A percentile compares a stretch with the other conserved stretches of the same genome.
These are phyloP conservation scores for Metschnikowia sp. DNA, from an alignment of 805 yeast species.

Conservation along the genomic window DNA sequence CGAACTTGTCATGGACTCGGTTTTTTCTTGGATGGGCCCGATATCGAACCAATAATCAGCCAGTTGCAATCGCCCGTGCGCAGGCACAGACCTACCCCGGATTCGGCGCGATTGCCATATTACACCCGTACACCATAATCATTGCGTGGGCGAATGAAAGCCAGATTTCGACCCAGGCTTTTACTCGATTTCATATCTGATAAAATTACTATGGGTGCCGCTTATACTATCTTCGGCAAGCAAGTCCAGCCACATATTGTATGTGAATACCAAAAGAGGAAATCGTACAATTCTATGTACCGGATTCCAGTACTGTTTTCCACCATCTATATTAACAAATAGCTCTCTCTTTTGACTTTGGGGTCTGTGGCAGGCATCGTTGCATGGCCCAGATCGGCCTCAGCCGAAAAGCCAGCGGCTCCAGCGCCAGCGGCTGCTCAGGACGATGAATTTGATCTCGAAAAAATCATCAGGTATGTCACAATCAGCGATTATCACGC, in stretches of 20 bases:
- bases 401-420: slow-evolving; percentile 17
- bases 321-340: slow-evolving; percentile 10
- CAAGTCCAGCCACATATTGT: slow-evolving; percentile 46
- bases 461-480: slow-evolving; percentile 42
- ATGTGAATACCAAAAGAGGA: slow-evolving; percentile 19
- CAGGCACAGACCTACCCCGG: slow-evolving; percentile 2
- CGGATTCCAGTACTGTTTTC: neutral
- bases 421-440: slow-evolving; percentile 23
- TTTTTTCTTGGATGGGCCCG: no score
- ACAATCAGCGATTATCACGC: neutral
- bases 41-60: no score
- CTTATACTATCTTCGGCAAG: slow-evolving; percentile 42
- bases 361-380: slow-evolving; percentile 36
- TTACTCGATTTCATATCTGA: neutral
- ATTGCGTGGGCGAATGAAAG: neutral
- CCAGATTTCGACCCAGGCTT: no score
- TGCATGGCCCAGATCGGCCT: slow-evolving; percentile 35
- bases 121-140: slow-evolving; percentile 9
- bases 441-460: slow-evolving; percentile 43
- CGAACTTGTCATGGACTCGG: no score
- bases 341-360: slow-evolving; percentile 42
- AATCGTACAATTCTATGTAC: neutral
- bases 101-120: neutral
- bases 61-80: no score
- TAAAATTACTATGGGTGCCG: slow-evolving; percentile 33